Evolutionary conservation across 2,329 filamentous ascomycete species (phyloP).

Genomic region (Diplodia corticola): DNA sequence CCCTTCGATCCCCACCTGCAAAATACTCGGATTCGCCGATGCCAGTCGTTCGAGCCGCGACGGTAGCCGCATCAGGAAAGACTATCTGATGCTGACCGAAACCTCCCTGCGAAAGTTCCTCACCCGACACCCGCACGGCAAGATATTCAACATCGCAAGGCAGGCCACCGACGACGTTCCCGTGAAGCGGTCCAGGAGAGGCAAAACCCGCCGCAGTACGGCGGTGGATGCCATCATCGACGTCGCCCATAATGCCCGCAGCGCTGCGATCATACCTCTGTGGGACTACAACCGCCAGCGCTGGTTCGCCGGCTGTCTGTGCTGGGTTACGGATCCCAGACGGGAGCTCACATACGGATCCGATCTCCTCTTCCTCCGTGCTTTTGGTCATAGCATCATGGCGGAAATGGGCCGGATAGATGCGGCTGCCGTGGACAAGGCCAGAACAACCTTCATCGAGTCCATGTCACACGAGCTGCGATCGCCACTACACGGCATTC

Average conservation of each 20-base stretch:
- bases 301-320: slow-evolving; percentile 41
- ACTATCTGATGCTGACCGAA: slow-evolving; percentile 28
- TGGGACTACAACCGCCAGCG: slow-evolving; percentile 42
- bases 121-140: slow-evolving; percentile 19
- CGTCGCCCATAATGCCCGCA: slow-evolving; percentile 35
- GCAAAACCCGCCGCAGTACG: background rate
- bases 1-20: slow-evolving; percentile 24
- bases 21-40: slow-evolving; percentile 28
- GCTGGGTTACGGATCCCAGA: slow-evolving; percentile 40
- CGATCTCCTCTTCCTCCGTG: slow-evolving; percentile 40
- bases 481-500: background rate
- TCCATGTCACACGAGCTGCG: slow-evolving; percentile 43
- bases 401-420: slow-evolving; percentile 17
- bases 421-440: background rate
- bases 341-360: slow-evolving; percentile 39
- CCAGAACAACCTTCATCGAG: slow-evolving; percentile 36
- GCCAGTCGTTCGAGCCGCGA: slow-evolving; percentile 10
- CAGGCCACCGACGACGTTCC: background rate
- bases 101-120: slow-evolving; percentile 27
- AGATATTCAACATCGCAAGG: slow-evolving; percentile 21
- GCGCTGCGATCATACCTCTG: slow-evolving; percentile 41
- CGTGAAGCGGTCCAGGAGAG: background rate
- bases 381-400: slow-evolving; percentile 40
- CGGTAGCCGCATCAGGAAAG: background rate
- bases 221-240: background rate